Evolutionary conservation across 2,329 filamentous ascomycete genomes (phyloP).

Genomic region (Keithomyces neogunnii): DNA sequence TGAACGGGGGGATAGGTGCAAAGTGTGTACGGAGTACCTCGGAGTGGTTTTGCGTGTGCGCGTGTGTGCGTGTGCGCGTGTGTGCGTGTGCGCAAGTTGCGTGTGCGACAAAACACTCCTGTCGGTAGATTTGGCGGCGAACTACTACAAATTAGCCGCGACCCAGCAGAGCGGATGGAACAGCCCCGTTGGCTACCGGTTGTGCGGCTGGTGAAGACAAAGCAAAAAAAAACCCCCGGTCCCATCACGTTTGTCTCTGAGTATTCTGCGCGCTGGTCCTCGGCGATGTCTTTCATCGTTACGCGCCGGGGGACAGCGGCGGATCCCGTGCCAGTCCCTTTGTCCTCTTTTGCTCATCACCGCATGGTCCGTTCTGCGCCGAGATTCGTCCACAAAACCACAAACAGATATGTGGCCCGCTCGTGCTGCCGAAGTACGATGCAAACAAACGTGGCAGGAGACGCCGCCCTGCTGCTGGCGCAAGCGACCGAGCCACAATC

Average conservation of each 20-base stretch:
- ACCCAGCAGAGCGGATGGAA: not conserved
- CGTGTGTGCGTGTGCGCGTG: too few relatives aligned
- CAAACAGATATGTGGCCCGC: not conserved
- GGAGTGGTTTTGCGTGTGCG: too few relatives aligned
- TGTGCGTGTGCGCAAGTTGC: too few relatives aligned
- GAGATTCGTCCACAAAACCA: not conserved
- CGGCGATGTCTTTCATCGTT: not conserved
- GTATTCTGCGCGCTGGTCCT: not conserved
- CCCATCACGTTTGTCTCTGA: not conserved
- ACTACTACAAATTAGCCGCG: not conserved
- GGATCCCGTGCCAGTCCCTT: too few relatives aligned
- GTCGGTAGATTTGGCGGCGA: not conserved
- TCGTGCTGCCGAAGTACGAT: conserved; percentile 4
- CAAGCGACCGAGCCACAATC: conserved; percentile 6
- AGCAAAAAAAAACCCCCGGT: not conserved
- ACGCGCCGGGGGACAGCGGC: too few relatives aligned
- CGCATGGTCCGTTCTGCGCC: not conserved
- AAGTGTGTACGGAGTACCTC: too few relatives aligned
- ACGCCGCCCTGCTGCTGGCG: not conserved
- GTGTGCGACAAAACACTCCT: not conserved
- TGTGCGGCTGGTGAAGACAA: not conserved
- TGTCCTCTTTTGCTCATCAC: too few relatives aligned
- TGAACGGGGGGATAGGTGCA: too few relatives aligned
- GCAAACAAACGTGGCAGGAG: not conserved
- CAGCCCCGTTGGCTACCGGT: not conserved